Evolutionary conservation across 768 basidiomycete genomes (phyloP), one percentile per base, ranked within the genome.

Genomic region (Leccinum imitatum): DNA sequence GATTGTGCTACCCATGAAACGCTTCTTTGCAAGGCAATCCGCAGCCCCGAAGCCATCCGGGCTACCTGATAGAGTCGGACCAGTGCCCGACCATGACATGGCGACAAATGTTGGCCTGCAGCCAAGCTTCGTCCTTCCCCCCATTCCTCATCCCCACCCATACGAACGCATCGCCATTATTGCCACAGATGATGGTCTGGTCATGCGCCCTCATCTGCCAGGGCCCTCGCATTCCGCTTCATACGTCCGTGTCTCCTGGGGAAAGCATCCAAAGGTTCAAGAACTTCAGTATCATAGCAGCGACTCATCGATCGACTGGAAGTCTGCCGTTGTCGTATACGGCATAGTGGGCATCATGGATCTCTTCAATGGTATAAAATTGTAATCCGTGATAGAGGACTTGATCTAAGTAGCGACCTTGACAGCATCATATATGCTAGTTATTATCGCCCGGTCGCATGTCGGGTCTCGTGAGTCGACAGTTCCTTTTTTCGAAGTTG

Each of bases 271-370:
- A 37, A 76, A 73, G 60, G 73, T 90, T 10, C 83, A 85, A 67
- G 84, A 86, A 67, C 59, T 86, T 30, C 70, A 72, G 19, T 67
- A 64, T 46, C 69, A 73, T 44, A 69, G 61, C 33, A 76, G 70
- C n/a, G 67, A 66, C 25, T 70, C 76, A 8, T 72, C 69, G 14
- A 63, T 74, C 19, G 79, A 84, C 68, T 90, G 90, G 87, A 70
- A 75, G 8, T 78, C 80, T 17, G 72, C 79, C 59, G 82, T 83
- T 44, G 72, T 90, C 48, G 80, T 91, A 11, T 87, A 91, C 71
- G 92, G 91, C 13, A 84, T 94, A 63, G 76, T 93, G 48, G 91
- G 91, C 15, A 76, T 90, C 17, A 68, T 94, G 61, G 84, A 86
- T 61, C 73, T 94, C 23, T 90, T 86, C 69, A 81, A 87, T 67